Evolutionary conservation across 352 stramenopile genomes (phyloP), one percentile per base, ranked within the genome.

Genomic region (Globisporangium acanthophoron): DNA sequence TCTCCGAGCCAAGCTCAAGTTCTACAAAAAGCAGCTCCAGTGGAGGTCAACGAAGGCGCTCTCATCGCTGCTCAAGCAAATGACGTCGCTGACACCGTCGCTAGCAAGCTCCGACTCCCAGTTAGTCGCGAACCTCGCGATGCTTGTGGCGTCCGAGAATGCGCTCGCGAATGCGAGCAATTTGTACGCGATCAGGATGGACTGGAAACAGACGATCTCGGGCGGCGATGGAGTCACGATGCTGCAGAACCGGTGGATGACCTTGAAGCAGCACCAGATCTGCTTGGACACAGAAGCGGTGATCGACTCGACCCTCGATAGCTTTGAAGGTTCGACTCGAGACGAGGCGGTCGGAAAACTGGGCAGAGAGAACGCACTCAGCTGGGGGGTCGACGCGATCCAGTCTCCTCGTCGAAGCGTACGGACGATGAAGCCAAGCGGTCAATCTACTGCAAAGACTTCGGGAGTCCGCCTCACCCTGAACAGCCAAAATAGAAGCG

Each of bases 31-130:
- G 48, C 82, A 96, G 52, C 59, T 96, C 11, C 81, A 87, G 58
- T 96, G 86, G 86, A 62, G 83, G 15, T 71, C 86, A 13, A 85
- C 78, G 0, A 94, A 92, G 63, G 86, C 86, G 5, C 62, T 96
- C 8, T 69, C 76, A 1, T 78, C 69, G 0, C 52, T 94, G 52
- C 64, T 93, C 18, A 90, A 87, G 59, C 86, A 95, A 46, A 76
- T 92, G 39, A 65, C 85, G 1, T 61, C 58, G 1, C 56, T 89
- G 2, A 75, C 58, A 15, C 63, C 64, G 0, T 41, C 52, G 24
- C 52, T 87, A 24, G 66, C 74, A 21, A 83, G 73, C 54, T 54
- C 69, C 3, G 78, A 91, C 40, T 88, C 83, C 1, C 72, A 90
- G 47, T 66, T 94, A 5, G 61, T 92, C 12, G 74, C 74, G 13